These are phyloP conservation scores for Candida xiaguanensis DNA, from an alignment of 805 yeast species.

Conservation along the genomic window DNA sequence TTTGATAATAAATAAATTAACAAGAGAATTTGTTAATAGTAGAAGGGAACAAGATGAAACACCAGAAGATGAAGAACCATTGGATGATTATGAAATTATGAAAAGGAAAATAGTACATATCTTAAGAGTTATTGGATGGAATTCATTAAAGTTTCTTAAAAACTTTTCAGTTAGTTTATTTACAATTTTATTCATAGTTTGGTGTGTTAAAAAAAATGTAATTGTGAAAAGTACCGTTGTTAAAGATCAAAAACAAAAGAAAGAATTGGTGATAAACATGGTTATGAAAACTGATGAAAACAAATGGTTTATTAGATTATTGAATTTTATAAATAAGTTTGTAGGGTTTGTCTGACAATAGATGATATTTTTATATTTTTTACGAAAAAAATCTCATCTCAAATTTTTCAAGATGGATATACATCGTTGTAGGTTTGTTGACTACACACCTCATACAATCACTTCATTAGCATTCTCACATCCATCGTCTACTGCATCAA, in stretches of 20 bases:
- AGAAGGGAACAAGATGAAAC: constrained; percentile 8
- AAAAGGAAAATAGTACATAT: constrained; percentile 20
- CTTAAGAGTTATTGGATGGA: constrained; percentile 25
- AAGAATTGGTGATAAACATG: constrained; percentile 42
- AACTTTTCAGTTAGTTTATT: constrained; percentile 33
- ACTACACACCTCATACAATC: constrained; percentile 78
- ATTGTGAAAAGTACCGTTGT: constrained; percentile 36
- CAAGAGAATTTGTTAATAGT: constrained; percentile 31
- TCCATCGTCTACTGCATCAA: constrained; percentile 36
- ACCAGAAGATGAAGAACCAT: constrained; percentile 13
- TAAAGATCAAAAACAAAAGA: constrained; percentile 25
- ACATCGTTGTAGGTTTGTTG: constrained; percentile 91
- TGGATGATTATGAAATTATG: constrained; percentile 17
- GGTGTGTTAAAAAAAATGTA: constrained; percentile 42
- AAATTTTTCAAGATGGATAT: constrained; percentile 50
- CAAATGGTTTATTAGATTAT: constrained; percentile 41
- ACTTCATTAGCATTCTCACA: constrained; percentile 80
- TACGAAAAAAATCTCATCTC: constrained; percentile 5
- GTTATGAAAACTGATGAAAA: constrained; percentile 39
- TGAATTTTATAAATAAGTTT: constrained; percentile 33
- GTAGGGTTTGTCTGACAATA: constrained; percentile 36
- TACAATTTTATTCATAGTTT: constrained; percentile 35
- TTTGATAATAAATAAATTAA: constrained; percentile 41
- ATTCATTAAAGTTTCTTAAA: constrained; percentile 25
- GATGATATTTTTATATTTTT: background rate